phyloP scores from a whole-genome alignment of 1,284 basidiomycete genomes.

The Naganishia liquefaciens region DNA sequence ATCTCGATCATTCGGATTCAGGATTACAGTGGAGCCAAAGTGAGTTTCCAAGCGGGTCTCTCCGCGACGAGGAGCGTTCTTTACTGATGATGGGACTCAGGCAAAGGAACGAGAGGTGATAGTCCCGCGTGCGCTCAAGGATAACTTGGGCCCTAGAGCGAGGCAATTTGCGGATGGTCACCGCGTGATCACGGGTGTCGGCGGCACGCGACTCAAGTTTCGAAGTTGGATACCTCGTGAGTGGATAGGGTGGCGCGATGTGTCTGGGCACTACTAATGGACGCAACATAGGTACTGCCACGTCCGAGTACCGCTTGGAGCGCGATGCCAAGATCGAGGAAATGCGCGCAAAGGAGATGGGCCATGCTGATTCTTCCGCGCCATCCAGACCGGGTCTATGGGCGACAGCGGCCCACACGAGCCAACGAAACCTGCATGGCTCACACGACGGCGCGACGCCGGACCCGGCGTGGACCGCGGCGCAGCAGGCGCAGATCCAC shows the following conservation, averaged over 20 bases:
- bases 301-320: constrained; percentile 16
- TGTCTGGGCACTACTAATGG: background rate
- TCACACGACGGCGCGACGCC: constrained; percentile 8
- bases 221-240: constrained; percentile 24
- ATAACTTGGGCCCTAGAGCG: constrained; percentile 12
- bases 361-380: background rate
- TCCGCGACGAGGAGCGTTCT: background rate
- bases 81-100: background rate
- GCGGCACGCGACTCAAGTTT: constrained; percentile 6
- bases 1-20: constrained; percentile 18
- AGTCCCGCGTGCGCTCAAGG: constrained; percentile 16
- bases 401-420: background rate
- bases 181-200: constrained; percentile 19
- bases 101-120: constrained; percentile 21
- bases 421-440: constrained; percentile 6
- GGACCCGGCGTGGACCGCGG: constrained; percentile 5
- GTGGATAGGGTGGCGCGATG: background rate
- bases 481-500: constrained; percentile 15
- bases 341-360: constrained; percentile 4
- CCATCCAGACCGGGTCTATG: background rate
- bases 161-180: constrained; percentile 20
- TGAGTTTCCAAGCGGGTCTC: background rate
- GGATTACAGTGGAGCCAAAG: constrained; percentile 26
- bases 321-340: constrained; percentile 22
- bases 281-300: background rate